Evolutionary conservation across 1,284 basidiomycete genomes (phyloP).

Genomic region (Ceratobasidium sp.): DNA sequence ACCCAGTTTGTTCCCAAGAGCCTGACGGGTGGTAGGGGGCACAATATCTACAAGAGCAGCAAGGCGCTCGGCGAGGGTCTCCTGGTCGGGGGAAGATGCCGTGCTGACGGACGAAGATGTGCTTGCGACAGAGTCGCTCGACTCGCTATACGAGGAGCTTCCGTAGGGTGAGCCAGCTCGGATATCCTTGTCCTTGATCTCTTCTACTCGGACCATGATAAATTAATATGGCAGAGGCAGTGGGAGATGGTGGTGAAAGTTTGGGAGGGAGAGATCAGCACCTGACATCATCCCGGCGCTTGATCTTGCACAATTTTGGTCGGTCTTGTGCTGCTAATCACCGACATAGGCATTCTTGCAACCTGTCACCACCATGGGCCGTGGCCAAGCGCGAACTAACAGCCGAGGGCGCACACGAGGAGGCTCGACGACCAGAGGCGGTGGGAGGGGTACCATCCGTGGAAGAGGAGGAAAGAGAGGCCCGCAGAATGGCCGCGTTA

Average conservation of each 20-base stretch:
- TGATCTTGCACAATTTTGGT: conserved; percentile 32
- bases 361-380: conserved; percentile 24
- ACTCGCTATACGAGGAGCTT: conserved; percentile 69
- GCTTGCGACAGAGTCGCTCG: conserved; percentile 76
- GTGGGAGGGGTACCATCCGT: neutral
- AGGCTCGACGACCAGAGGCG: neutral
- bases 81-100: conserved; percentile 56
- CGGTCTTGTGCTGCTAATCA: conserved; percentile 21
- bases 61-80: conserved; percentile 89
- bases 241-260: conserved; percentile 40
- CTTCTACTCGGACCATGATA: conserved; percentile 84
- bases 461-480: neutral
- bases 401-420: conserved; percentile 4
- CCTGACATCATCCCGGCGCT: conserved; percentile 37
- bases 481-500: neutral
- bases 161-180: conserved; percentile 67
- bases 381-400: conserved; percentile 18
- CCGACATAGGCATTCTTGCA: conserved; percentile 8
- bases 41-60: conserved; percentile 95
- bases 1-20: conserved; percentile 67
- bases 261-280: conserved; percentile 33
- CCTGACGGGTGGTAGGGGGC: conserved; percentile 85
- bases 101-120: conserved; percentile 68
- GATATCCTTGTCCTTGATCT: conserved; percentile 76
- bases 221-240: neutral